These are phyloP conservation scores for Fusarium brevicatenulatum DNA, from an alignment of 2,329 filamentous ascomycete genomes.

Conservation along the genomic window DNA sequence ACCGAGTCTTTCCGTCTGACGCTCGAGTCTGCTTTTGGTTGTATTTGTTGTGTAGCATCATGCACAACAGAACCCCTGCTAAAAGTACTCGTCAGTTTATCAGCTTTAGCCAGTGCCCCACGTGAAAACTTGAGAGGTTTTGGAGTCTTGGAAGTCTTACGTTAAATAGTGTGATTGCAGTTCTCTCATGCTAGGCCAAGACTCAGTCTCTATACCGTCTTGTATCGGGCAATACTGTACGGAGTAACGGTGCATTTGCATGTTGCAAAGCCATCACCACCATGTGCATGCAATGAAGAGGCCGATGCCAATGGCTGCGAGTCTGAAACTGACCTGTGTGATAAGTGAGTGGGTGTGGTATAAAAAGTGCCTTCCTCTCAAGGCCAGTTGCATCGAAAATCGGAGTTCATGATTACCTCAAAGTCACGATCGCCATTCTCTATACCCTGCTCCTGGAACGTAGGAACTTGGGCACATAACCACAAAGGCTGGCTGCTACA, in stretches of 20 bases:
- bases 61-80: conserved; percentile 2
- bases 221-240: conserved; percentile 1
- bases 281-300: neutral
- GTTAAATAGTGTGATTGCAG: conserved; percentile 22
- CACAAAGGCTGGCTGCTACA: neutral
- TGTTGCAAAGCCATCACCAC: conserved; percentile 2
- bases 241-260: neutral
- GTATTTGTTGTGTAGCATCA: neutral
- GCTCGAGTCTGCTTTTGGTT: conserved; percentile 18
- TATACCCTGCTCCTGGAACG: neutral
- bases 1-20: conserved; percentile 28
- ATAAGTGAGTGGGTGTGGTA: conserved; percentile 7
- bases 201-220: conserved; percentile 8
- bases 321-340: neutral
- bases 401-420: conserved; percentile 19
- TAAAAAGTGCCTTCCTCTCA: conserved; percentile 20
- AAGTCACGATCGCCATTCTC: neutral
- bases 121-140: conserved; percentile 38
- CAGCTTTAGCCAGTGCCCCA: conserved; percentile 29
- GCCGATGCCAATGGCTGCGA: neutral
- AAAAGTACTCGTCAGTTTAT: conserved; percentile 25
- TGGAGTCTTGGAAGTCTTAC: neutral
- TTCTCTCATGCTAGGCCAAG: conserved; percentile 19
- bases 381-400: conserved; percentile 24
- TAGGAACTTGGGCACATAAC: neutral